phyloP scores from a whole-genome alignment of 306 rosid genomes.

The Lathyrus oleraceus region DNA sequence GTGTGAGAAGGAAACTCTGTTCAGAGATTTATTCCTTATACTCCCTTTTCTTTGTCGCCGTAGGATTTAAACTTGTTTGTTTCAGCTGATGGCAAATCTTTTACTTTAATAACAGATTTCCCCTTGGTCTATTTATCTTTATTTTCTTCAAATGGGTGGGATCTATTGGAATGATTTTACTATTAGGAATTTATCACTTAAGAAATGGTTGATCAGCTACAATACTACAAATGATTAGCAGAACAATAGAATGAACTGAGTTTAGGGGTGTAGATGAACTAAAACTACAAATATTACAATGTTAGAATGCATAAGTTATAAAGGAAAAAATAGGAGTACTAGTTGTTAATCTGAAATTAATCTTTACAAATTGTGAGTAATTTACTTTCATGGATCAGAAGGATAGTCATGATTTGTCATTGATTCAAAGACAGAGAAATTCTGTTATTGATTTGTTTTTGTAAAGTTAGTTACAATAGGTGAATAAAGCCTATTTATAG shows the following conservation, averaged over 20 bases:
- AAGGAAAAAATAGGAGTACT: too few relatives aligned
- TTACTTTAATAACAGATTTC: neutral
- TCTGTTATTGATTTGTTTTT: too few relatives aligned
- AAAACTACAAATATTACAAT: neutral
- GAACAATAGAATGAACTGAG: neutral
- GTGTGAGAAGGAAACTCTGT: neutral
- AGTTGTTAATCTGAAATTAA: too few relatives aligned
- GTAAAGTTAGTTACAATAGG: too few relatives aligned
- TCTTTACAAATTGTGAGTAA: too few relatives aligned
- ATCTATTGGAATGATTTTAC: neutral
- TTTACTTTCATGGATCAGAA: too few relatives aligned
- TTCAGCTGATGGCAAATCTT: neutral
- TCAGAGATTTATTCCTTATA: neutral
- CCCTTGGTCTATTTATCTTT: neutral
- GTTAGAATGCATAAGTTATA: too few relatives aligned
- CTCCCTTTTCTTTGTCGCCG: neutral
- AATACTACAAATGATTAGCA: neutral
- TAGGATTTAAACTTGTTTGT: neutral
- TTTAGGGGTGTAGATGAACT: neutral
- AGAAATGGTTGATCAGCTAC: neutral
- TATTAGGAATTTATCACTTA: neutral
- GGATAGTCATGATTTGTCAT: too few relatives aligned
- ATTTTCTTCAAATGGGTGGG: neutral
- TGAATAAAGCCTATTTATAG: too few relatives aligned
- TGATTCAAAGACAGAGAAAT: too few relatives aligned